Evolutionary conservation across 2,329 filamentous ascomycete genomes (phyloP).

Genomic region (Hypoxylon sp.): DNA sequence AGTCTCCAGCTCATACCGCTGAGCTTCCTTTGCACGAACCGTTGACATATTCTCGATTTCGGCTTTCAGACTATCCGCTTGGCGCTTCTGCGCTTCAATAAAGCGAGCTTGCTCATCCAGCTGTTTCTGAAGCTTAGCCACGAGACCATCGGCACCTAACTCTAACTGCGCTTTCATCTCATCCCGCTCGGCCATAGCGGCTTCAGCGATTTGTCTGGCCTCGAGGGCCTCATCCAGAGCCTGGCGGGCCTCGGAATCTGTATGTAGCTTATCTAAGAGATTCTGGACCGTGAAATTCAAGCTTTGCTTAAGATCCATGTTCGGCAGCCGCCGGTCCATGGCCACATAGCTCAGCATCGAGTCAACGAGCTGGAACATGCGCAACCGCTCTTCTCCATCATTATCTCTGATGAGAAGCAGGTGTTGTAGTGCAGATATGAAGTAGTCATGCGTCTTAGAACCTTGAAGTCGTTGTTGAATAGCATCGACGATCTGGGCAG

Average conservation of each 20-base stretch:
- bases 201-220: slow-evolving; percentile 92
- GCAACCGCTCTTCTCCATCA: slow-evolving; percentile 89
- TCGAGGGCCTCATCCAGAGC: slow-evolving; percentile 93
- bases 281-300: slow-evolving; percentile 98
- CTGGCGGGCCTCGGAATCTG: slow-evolving; percentile 93
- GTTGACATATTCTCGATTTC: slow-evolving; percentile 91
- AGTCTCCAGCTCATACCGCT: slow-evolving; percentile 95
- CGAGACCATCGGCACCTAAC: slow-evolving; percentile 91
- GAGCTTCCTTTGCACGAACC: slow-evolving; percentile 88
- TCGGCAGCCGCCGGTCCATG: slow-evolving; percentile 94
- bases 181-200: slow-evolving; percentile 95
- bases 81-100: slow-evolving; percentile 88
- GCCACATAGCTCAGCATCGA: slow-evolving; percentile 99
- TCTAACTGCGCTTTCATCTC: slow-evolving; percentile 92
- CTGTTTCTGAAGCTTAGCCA: slow-evolving; percentile 92
- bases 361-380: slow-evolving; percentile 98
- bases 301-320: slow-evolving; percentile 98
- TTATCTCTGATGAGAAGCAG: slow-evolving; percentile 92
- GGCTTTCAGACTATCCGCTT: slow-evolving; percentile 88
- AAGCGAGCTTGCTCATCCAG: slow-evolving; percentile 93
- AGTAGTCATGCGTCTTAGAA: slow-evolving; percentile 92
- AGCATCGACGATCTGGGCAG: slow-evolving; percentile 92
- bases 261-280: slow-evolving; percentile 94
- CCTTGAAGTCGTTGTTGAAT: slow-evolving; percentile 89
- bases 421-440: slow-evolving; percentile 94